These are phyloP conservation scores for Eucalyptus erythrocorys DNA, from an alignment of 345 rosid species.

Conservation along the genomic window DNA sequence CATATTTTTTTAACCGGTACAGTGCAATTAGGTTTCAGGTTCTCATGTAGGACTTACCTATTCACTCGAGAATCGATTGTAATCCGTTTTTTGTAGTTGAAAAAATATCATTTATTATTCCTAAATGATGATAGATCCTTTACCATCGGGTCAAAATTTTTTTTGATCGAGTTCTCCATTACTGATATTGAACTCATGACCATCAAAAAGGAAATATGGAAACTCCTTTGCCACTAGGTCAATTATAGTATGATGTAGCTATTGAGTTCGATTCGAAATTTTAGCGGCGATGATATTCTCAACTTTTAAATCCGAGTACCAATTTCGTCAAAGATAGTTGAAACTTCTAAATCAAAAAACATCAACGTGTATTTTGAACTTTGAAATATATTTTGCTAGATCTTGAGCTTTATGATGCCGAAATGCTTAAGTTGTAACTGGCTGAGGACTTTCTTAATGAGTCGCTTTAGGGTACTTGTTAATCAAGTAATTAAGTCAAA, in stretches of 20 bases:
- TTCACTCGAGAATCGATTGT: fast-evolving
- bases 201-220: fast-evolving
- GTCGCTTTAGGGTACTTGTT: not conserved
- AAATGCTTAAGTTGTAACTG: not conserved
- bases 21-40: not conserved
- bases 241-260: fast-evolving
- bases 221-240: fast-evolving
- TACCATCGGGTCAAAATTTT: fast-evolving
- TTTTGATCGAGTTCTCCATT: fast-evolving
- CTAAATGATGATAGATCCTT: not conserved
- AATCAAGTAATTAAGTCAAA: not conserved
- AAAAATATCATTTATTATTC: too few species aligned
- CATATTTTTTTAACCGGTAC: too few species aligned
- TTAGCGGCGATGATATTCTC: fast-evolving
- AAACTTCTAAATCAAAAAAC: not conserved
- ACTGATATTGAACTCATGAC: fast-evolving
- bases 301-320: fast-evolving
- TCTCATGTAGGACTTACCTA: fast-evolving
- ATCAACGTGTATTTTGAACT: not conserved
- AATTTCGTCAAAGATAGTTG: fast-evolving
- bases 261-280: not conserved
- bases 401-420: fast-evolving
- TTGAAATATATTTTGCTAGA: not conserved
- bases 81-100: not conserved
- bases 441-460: fast-evolving